phyloP scores from a whole-genome alignment of 2,329 filamentous ascomycete species.

The Claviceps paspali region DNA sequence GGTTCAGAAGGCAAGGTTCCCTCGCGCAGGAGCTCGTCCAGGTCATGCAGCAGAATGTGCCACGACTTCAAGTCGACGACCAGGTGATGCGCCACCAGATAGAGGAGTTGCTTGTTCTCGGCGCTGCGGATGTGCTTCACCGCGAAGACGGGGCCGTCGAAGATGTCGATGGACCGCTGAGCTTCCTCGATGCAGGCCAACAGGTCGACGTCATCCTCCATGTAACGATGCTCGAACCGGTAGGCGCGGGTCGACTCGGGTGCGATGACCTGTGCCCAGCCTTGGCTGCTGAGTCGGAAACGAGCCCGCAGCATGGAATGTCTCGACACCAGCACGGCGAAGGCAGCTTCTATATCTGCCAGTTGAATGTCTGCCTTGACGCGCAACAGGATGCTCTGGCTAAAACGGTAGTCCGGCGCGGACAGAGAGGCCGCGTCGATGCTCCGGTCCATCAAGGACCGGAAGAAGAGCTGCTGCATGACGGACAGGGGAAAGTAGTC shows the following conservation, averaged over 20 bases:
- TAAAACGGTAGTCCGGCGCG: slow-evolving; percentile 30
- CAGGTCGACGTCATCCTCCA: slow-evolving; percentile 26
- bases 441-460: slow-evolving; percentile 27
- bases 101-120: slow-evolving; percentile 31
- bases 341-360: slow-evolving; percentile 30
- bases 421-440: slow-evolving; percentile 13
- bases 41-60: slow-evolving; percentile 32
- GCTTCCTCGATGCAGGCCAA: slow-evolving; percentile 23
- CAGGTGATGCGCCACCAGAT: slow-evolving; percentile 35
- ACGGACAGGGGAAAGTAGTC: slow-evolving; percentile 31
- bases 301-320: slow-evolving; percentile 37
- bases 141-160: slow-evolving; percentile 33
- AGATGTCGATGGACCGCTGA: slow-evolving; percentile 31
- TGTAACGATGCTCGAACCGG: slow-evolving; percentile 25
- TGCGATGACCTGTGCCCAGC: slow-evolving; percentile 31
- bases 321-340: slow-evolving; percentile 32
- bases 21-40: slow-evolving; percentile 31
- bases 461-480: slow-evolving; percentile 39
- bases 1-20: slow-evolving; percentile 28
- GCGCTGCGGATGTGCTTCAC: slow-evolving; percentile 31
- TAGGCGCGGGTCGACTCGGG: slow-evolving; percentile 27
- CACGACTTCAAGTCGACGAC: slow-evolving; percentile 36
- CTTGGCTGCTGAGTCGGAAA: slow-evolving; percentile 22
- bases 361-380: slow-evolving; percentile 25
- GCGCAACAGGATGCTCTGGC: slow-evolving; percentile 33